Evolutionary conservation across 1,139 yeast species (phyloP), one percentile per base, ranked within the genome.

Genomic region (Blastobotrys buckinghamii): DNA sequence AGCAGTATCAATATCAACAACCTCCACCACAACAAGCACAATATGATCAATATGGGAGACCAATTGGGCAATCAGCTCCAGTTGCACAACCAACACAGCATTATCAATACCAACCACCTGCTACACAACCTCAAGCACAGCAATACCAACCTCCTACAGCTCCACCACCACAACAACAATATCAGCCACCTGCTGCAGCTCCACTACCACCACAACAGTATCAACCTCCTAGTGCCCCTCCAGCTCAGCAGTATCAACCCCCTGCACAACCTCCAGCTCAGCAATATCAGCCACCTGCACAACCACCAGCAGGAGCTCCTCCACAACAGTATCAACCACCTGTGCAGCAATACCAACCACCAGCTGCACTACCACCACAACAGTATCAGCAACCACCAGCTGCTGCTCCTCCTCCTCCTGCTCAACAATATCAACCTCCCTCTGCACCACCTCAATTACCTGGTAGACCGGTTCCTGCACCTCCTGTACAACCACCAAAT

Each of bases 41-140:
- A 8, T 41, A 22, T 29, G 40, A 34, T 24, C 45, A 33, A 74
- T 40, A 40, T 15, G 44, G 39, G 2, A 16, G 16, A 7, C 44
- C 44, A 8, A 73, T 29, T 40, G 69, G 6, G 69, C 70, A 45
- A 53, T 50, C 42, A 29, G 42, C 29, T 13, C 47, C 48, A 15
- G 47, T 33, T n/a, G 51, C 49, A 29, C 53, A 26, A 20, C 40
- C 45, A n/a, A 43, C 46, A 8, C 46, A 45, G 8, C 50, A 24
- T 13, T 44, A 36, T 12, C 39, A 30, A 29, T 42, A 22, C 41
- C 48, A 37, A 30, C 47, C 43, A 19, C 42, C 42, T 22, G 12
- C 41, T 38, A 45, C 36, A 10, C 53, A 47, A 20, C 48, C 37
- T 40, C 33, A 34, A 34, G 36, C 37, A 19, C 51, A 39, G 13